These are phyloP conservation scores for Lagerstroemia speciosa DNA, from an alignment of 345 rosid species.

Conservation along the genomic window DNA sequence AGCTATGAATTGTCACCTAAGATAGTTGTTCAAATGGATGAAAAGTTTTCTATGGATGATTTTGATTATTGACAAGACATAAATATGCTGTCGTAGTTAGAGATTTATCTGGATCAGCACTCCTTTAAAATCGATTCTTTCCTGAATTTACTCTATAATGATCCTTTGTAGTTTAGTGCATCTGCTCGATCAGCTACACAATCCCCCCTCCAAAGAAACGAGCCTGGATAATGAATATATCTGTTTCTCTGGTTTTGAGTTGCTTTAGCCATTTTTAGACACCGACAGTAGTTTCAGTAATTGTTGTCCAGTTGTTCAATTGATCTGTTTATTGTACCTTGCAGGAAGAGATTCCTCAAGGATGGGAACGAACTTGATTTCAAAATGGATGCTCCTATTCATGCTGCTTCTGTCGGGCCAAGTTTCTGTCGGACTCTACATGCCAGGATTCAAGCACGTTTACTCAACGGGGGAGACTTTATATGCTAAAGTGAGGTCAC, in stretches of 20 bases:
- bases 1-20: background rate
- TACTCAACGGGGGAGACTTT: constrained; percentile 40
- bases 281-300: background rate
- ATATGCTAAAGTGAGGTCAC: constrained; percentile 67
- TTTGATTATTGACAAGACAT: background rate
- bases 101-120: no score
- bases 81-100: background rate
- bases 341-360: background rate
- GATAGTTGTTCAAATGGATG: background rate
- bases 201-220: no score
- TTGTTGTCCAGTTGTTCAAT: background rate
- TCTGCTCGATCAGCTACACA: no score
- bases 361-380: background rate
- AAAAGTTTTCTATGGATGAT: no score
- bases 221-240: background rate
- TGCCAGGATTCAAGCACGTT: constrained; percentile 20
- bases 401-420: background rate
- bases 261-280: background rate
- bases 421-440: background rate
- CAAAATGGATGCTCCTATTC: background rate
- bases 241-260: no score
- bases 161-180: no score
- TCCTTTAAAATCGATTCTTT: no score
- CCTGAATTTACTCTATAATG: no score
- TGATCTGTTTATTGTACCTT: background rate